A percentile compares a stretch with the other conserved stretches of the same genome.
Conservation (phyloP, 1,139 yeast genomes). For the Yamadazyma aaseri region DNA sequence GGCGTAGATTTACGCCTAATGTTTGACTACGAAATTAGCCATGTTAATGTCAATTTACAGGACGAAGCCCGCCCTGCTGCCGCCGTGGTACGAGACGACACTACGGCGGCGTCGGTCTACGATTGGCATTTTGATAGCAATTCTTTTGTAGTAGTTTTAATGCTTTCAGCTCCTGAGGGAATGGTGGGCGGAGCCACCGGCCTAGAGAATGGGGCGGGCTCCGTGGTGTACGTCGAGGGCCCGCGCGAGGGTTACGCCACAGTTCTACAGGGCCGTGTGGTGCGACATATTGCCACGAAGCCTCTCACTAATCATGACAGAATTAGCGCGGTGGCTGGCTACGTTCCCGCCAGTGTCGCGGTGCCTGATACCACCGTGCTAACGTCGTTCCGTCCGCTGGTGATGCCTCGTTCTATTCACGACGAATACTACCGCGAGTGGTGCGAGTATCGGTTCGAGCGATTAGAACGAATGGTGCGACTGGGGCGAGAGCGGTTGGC, state of each 20-base stretch:
- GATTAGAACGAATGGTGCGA: constrained; percentile 33
- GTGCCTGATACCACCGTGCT: constrained; percentile 40
- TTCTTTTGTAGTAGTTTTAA: constrained; percentile 29
- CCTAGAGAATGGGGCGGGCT: constrained; percentile 28
- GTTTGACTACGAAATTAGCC: constrained; percentile 29
- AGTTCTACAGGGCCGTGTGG: constrained; percentile 33
- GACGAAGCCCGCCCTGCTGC: too few species aligned
- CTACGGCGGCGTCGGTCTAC: constrained; percentile 14
- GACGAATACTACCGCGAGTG: constrained; percentile 47
- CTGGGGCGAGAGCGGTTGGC: constrained; percentile 21
- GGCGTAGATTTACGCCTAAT: constrained; percentile 23
- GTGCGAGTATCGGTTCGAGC: constrained; percentile 39
- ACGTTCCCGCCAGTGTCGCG: constrained; percentile 39
- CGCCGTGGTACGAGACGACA: constrained; percentile 13
- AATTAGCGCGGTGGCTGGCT: constrained; percentile 42
- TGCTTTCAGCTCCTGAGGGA: constrained; percentile 27
- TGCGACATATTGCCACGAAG: constrained; percentile 32
- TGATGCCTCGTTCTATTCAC: constrained; percentile 35
- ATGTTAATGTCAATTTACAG: constrained; percentile 32
- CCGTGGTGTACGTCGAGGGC: constrained; percentile 26
- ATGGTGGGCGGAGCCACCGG: constrained; percentile 38
- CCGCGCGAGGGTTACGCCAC: constrained; percentile 34
- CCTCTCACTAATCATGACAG: constrained; percentile 33
- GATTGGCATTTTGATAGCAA: constrained; percentile 34
- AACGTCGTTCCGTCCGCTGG: constrained; percentile 41